These are phyloP conservation scores for Mycena galericulata DNA, from an alignment of 768 basidiomycete genomes.

Conservation along the genomic window DNA sequence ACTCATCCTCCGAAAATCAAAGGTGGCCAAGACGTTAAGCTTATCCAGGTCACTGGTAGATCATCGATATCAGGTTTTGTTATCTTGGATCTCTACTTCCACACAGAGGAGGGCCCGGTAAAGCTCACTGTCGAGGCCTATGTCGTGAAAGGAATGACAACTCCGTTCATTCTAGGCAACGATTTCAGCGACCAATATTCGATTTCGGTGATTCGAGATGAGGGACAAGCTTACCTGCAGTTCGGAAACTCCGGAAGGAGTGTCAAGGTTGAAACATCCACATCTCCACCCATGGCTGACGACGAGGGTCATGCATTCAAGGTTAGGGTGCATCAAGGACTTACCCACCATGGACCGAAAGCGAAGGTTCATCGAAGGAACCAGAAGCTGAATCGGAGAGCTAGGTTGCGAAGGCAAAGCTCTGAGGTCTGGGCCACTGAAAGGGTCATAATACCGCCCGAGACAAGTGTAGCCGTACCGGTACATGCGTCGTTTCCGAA, in stretches of 20 bases:
- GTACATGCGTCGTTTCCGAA: conserved; percentile 11
- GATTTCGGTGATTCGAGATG: conserved; percentile 41
- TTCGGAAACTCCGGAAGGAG: conserved; percentile 7
- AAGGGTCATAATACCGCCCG: conserved; percentile 26
- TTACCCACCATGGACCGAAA: not conserved
- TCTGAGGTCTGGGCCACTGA: conserved; percentile 22
- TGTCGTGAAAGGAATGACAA: conserved; percentile 30
- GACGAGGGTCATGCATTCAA: conserved; percentile 20
- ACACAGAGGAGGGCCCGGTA: conserved; percentile 39
- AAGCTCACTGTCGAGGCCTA: conserved; percentile 42
- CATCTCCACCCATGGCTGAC: not conserved
- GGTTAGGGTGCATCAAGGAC: not conserved
- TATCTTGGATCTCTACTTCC: conserved; percentile 38
- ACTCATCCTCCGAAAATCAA: conserved; percentile 24
- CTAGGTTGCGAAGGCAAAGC: not conserved
- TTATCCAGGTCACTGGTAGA: conserved; percentile 48
- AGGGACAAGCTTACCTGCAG: conserved; percentile 2
- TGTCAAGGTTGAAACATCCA: conserved; percentile 1
- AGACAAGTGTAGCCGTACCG: conserved; percentile 5
- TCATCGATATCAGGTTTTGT: conserved; percentile 46
- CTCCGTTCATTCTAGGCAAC: conserved; percentile 46
- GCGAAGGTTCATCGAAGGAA: not conserved
- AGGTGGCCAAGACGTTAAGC: conserved; percentile 40
- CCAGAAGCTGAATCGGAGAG: conserved; percentile 5
- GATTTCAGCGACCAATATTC: conserved; percentile 49